Evolutionary conservation across 257 asterid species (phyloP), one percentile per base, ranked within the genome.

Genomic region (Solanum sejunctum): DNA sequence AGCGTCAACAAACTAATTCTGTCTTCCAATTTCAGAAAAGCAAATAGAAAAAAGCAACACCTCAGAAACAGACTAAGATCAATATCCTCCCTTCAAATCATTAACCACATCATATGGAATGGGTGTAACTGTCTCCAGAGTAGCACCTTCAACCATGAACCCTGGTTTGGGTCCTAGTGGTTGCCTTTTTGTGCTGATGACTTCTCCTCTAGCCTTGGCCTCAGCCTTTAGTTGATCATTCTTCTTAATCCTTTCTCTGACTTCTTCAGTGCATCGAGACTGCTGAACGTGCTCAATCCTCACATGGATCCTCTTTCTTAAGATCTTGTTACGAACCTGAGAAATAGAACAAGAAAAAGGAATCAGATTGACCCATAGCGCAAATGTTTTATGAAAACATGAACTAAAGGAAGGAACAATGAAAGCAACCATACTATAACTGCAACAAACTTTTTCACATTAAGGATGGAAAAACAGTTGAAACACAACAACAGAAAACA

Each of bases 21-120:
- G 82, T 49, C 10, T 75, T 73, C 13, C 15, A 75, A 26, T 75
- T 75, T 75, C 61, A 75, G 82, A 75, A 75, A 49, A 12, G 23
- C 43, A 23, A 55, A 81, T 82, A 23, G 61, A 75, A 80, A 32
- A 26, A 45, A 54, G 26, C 84, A 63, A 49, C 77, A 54, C 71
- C 77, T 21, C 20, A 55, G 28, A 36, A 61, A 61, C 12, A 51
- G 28, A 6, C 51, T 67, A 63, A 81, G 18, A 64, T 83, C 82
- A 94, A 80, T 95, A 93, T n/a, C 98, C 98, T 13, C 98, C 98
- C 93, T 95, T 94, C 89, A 95, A 97, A 86, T 95, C 98, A 36
- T 95, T 95, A 82, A 95, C 98, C 23, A 95, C 98, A 88, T 95
- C 98, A 61, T 94, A 95, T 5, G 98, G 98, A 52, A 95, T 95